Base-by-base conservation (phyloP, 192 early-diverging fungal species). In the Oehlia diaphana region DNA sequence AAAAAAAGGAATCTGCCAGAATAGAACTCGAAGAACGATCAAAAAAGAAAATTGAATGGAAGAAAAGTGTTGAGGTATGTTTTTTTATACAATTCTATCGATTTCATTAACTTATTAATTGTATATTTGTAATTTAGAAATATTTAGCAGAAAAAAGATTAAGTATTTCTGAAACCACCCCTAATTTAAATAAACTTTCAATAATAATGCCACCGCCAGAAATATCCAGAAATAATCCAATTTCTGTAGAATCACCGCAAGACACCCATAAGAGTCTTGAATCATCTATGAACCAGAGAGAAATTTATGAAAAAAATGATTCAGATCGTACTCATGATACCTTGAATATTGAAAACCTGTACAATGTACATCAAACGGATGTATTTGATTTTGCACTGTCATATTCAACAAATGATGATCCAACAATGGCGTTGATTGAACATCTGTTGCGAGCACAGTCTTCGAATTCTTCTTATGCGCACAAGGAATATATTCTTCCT, bases 401-500 rank as follows among this genome's bases (percentile, higher is more conserved):
- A 23, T 33, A 7, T 70, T 42, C 14, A n/a, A n/a, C 39, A 70
- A 39, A 49, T 21, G 35, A 75, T 33, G 21, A 75, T 75, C 37
- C 74, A 10, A 77, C 75, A 4, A 77, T 23, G 13, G 28, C 21
- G 9, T 47, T 77, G 10, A 63, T 77, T 16, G 63, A 77, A 23
- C 63, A 19, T 2, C 44, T 77, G 26, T 47, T 65, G 10, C 28
- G 49, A 63, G 35, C 19, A 26, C 75, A 77, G 33, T 65, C 63
- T 4, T 77, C 75, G 7, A 64, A 28, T 2, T 66, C 62, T 47
- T 31, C 23, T 9, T 77, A 77, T 66, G 31, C 47, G 4, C 49
- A 74, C 5, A 75, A 75, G 9, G 63, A 77, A 33, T 77, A 77
- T 31, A 49, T 77, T 77, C 75, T 49, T 47, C 75, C 77, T 61